Evolutionary conservation across 1,139 yeast genomes (phyloP).

Genomic region (Hyphopichia pseudoburtonii): DNA sequence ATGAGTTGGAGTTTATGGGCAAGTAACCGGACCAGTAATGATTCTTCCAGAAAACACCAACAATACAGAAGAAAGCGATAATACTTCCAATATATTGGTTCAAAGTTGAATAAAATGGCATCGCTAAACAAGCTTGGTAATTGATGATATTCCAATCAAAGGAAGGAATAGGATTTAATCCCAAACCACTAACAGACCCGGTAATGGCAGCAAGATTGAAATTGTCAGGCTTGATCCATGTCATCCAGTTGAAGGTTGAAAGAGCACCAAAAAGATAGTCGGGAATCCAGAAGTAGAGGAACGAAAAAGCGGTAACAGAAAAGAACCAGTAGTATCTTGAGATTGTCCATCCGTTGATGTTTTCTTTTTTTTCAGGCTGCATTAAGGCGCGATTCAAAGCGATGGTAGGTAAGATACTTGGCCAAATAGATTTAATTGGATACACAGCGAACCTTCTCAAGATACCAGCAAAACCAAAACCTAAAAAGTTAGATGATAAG

Average conservation of each 20-base stretch:
- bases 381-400: constrained; percentile 57
- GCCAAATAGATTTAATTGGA: constrained; percentile 60
- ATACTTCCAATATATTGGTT: constrained; percentile 44
- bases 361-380: constrained; percentile 39
- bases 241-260: constrained; percentile 37
- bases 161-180: constrained; percentile 56
- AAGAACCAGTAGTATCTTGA: constrained; percentile 33
- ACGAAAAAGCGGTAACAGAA: constrained; percentile 20
- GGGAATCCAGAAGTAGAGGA: constrained; percentile 37
- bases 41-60: constrained; percentile 52
- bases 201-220: constrained; percentile 51
- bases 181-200: constrained; percentile 54
- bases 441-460: constrained; percentile 57
- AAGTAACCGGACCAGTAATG: constrained; percentile 51
- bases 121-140: constrained; percentile 25
- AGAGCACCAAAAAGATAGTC: constrained; percentile 31
- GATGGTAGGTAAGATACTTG: constrained; percentile 51
- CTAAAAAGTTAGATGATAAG: constrained; percentile 56
- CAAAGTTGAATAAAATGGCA: constrained; percentile 48
- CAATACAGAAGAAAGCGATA: constrained; percentile 39
- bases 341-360: constrained; percentile 37
- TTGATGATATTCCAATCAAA: constrained; percentile 50
- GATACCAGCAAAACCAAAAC: constrained; percentile 65
- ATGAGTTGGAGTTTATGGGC: constrained; percentile 52
- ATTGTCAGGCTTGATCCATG: constrained; percentile 36